Evolutionary conservation across 306 rosid genomes (phyloP).

Genomic region (Potentilla sterilis): DNA sequence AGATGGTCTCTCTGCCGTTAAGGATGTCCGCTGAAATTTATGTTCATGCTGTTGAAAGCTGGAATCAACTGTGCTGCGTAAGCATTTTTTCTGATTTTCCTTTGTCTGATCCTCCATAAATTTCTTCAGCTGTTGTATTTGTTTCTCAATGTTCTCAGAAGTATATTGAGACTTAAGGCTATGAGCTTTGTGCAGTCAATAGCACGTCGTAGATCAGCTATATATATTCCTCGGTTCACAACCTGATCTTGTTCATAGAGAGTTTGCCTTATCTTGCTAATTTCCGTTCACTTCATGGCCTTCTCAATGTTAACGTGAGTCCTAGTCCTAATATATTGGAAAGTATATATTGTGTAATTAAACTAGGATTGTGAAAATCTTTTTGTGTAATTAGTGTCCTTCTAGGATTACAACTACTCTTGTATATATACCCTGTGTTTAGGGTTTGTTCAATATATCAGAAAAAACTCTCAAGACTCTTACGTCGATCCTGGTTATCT

Average conservation of each 20-base stretch:
- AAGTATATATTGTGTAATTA: too few relatives aligned
- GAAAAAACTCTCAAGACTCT: too few relatives aligned
- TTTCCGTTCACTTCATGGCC: not conserved
- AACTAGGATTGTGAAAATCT: too few relatives aligned
- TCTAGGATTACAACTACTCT: too few relatives aligned
- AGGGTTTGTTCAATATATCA: too few relatives aligned
- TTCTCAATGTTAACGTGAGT: too few relatives aligned
- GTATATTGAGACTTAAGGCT: not conserved
- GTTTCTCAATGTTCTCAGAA: not conserved
- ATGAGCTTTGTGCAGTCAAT: not conserved
- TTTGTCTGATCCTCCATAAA: not conserved
- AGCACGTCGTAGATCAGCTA: not conserved
- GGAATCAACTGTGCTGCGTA: not conserved
- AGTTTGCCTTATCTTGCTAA: not conserved
- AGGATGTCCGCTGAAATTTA: conserved; percentile 1
- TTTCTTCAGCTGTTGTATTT: not conserved
- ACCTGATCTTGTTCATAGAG: not conserved
- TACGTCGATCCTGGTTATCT: too few relatives aligned
- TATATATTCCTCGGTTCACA: not conserved
- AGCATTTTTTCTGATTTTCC: not conserved
- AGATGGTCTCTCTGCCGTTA: not conserved
- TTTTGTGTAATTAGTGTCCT: too few relatives aligned
- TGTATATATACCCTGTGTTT: too few relatives aligned
- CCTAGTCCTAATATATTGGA: too few relatives aligned
- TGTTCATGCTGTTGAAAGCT: conserved; percentile 1